phyloP scores from a whole-genome alignment of 257 asterid genomes.

The Nicotiana knightiana region DNA sequence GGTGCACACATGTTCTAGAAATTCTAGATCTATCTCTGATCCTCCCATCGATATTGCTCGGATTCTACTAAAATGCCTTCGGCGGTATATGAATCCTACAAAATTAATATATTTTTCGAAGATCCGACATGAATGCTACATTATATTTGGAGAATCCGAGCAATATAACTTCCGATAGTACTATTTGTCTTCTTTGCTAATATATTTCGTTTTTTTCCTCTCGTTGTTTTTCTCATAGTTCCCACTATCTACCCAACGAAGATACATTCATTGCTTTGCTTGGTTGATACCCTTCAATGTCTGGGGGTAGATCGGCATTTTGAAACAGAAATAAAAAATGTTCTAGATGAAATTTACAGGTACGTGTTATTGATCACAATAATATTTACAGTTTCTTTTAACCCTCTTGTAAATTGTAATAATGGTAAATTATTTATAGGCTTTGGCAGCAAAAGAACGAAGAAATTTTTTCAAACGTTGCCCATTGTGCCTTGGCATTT shows the following conservation, averaged over 20 bases:
- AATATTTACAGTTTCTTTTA: background rate
- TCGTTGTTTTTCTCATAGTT: slow-evolving; percentile 1
- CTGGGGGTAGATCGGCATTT: slow-evolving; percentile 28
- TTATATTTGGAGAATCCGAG: too few species aligned
- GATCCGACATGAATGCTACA: too few species aligned
- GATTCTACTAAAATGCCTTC: too few species aligned
- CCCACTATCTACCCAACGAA: slow-evolving; percentile 23
- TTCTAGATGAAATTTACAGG: slow-evolving; percentile 28
- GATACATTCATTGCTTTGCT: slow-evolving; percentile 8
- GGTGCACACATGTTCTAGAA: too few species aligned
- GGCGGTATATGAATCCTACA: too few species aligned
- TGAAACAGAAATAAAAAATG: background rate
- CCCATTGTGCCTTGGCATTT: slow-evolving; percentile 35
- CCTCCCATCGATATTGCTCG: too few species aligned
- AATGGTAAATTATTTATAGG: background rate
- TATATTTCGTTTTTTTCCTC: background rate
- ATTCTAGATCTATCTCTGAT: too few species aligned
- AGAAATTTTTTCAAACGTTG: slow-evolving; percentile 14
- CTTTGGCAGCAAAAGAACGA: slow-evolving; percentile 24
- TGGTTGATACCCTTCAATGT: slow-evolving; percentile 24
- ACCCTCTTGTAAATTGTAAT: background rate
- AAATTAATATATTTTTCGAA: too few species aligned
- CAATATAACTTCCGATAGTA: too few species aligned
- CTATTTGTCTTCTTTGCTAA: background rate
- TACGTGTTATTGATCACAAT: background rate